These are phyloP conservation scores for Aleurites moluccanus DNA, from an alignment of 441 rosid genomes.

Conservation along the genomic window DNA sequence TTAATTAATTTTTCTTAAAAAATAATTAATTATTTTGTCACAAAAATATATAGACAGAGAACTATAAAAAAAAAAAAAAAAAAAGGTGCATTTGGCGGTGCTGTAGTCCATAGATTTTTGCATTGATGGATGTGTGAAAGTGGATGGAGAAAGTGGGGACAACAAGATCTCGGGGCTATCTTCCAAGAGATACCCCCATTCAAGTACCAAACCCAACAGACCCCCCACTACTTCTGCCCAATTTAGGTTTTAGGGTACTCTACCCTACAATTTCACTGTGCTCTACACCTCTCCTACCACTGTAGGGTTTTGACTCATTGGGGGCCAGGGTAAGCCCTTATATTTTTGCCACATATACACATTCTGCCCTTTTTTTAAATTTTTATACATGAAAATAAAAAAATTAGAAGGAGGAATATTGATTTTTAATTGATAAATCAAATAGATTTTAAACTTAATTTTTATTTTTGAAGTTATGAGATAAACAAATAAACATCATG, in stretches of 20 bases:
- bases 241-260: slow-evolving; percentile 16
- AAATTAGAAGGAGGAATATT: no score
- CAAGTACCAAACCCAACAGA: slow-evolving; percentile 12
- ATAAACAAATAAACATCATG: no score
- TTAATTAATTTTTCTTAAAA: neutral
- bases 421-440: no score
- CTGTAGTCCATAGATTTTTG: slow-evolving; percentile 2
- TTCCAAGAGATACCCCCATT: slow-evolving; percentile 25
- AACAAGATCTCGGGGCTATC: slow-evolving; percentile 31
- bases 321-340: neutral
- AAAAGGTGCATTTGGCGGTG: slow-evolving; percentile 16
- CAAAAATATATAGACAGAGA: no score
- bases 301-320: neutral
- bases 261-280: neutral
- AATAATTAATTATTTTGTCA: no score
- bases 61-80: neutral
- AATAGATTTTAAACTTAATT: no score
- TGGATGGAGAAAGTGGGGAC: slow-evolving; percentile 36
- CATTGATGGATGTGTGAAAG: slow-evolving; percentile 22
- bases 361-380: no score
- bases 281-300: neutral
- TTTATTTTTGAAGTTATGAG: no score
- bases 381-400: no score
- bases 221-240: neutral
- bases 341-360: no score